Evolutionary conservation across 805 yeast species (phyloP), one percentile per base, ranked within the genome.

Genomic region (Zygotorulaspora florentina): DNA sequence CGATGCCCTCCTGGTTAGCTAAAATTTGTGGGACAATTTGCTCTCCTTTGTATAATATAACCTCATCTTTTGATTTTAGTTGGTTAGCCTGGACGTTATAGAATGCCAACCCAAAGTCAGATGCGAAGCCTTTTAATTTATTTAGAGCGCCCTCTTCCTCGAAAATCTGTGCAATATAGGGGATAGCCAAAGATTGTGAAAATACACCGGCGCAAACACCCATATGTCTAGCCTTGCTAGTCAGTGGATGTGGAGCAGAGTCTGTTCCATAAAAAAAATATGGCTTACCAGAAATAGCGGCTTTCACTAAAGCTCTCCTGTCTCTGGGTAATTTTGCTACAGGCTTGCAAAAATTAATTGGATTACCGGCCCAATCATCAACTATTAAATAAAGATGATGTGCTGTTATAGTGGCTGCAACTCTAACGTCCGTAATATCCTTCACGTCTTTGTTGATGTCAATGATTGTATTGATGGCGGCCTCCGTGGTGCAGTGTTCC

Each of bases 191-290:
- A 17, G 87, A 77, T 66, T 93, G 99, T 1, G 98, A 87, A 68
- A 78, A 93, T 8, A 93, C 96, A 60, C 99, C 99, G n/a, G 99
- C 99, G 59, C 97, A 88, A 13, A 91, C 97, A 17, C 90, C 91
- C 30, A 73, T 70, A 54, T 80, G 88, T 50, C 76, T 83, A 20
- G 87, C 74, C 67, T 95, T 95, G 48, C 81, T 81, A 51, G 78
- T 77, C 20, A 87, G 60, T 7, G 96, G 95, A 65, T 93, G 99
- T 20, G 99, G 99, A 26, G 99, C 99, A 17, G 96, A 87, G 65
- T 93, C 99, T 1, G 96, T 87, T 6, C 99, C 99, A 62, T 90
- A 93, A 72, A 93, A 87, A 66, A 90, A 93, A 72, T 82, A 90
- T 35, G 95, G 87, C 55, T 85, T 81, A 4, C 98, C 98, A 1